phyloP scores from a whole-genome alignment of 2,329 filamentous ascomycete genomes.

The Cercospora janseana region DNA sequence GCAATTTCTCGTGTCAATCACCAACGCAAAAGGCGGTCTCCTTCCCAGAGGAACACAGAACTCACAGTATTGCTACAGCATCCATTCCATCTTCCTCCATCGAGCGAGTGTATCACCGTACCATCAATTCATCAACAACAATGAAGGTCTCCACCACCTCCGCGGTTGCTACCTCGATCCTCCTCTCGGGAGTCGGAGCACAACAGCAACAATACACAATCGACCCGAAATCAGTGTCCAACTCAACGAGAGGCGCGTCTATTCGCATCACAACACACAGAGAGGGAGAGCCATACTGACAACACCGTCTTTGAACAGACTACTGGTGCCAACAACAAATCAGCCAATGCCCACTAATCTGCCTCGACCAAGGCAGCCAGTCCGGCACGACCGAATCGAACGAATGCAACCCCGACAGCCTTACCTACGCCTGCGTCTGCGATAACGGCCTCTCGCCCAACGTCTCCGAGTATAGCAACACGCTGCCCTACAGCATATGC shows the following conservation, averaged over 20 bases:
- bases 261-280: background rate
- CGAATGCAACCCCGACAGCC: slow-evolving; percentile 63
- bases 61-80: slow-evolving; percentile 2
- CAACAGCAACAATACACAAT: slow-evolving; percentile 58
- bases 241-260: slow-evolving; percentile 33
- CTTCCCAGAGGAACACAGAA: slow-evolving; percentile 5
- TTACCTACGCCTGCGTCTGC: slow-evolving; percentile 73
- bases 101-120: background rate
- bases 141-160: slow-evolving; percentile 52
- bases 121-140: slow-evolving; percentile 23
- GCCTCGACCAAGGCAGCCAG: slow-evolving; percentile 58
- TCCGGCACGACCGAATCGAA: slow-evolving; percentile 55
- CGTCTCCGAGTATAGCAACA: slow-evolving; percentile 72
- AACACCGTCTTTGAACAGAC: no score
- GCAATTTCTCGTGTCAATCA: slow-evolving; percentile 3
- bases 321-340: slow-evolving; percentile 65
- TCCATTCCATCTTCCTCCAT: background rate
- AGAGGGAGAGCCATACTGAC: no score
- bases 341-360: slow-evolving; percentile 68
- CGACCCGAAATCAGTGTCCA: slow-evolving; percentile 59
- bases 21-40: no score
- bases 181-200: slow-evolving; percentile 48
- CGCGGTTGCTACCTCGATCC: slow-evolving; percentile 48
- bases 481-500: slow-evolving; percentile 75
- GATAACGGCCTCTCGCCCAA: slow-evolving; percentile 65